Conservation (phyloP, 1,284 basidiomycete genomes). For the Apiotrichum veenhuisii region DNA sequence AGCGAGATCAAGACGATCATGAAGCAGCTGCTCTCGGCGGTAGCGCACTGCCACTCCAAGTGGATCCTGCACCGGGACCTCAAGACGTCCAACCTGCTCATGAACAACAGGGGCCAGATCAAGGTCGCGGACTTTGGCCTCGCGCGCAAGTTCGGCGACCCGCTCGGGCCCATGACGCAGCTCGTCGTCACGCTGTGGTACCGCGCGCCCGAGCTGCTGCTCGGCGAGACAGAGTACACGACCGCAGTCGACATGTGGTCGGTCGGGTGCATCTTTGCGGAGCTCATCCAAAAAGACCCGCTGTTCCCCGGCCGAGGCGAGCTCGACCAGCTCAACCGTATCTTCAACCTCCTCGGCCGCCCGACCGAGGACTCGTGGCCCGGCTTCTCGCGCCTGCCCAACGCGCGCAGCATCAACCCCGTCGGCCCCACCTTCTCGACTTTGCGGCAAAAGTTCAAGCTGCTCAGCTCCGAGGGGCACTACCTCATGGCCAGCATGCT, state of each 20-base stretch:
- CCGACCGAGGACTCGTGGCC: slow-evolving; percentile 86
- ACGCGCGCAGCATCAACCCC: slow-evolving; percentile 72
- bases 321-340: slow-evolving; percentile 75
- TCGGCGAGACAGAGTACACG: slow-evolving; percentile 88
- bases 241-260: slow-evolving; percentile 61
- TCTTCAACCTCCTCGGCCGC: slow-evolving; percentile 86
- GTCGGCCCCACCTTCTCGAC: slow-evolving; percentile 60
- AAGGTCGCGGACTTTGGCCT: slow-evolving; percentile 99
- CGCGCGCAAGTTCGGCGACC: slow-evolving; percentile 91
- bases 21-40: slow-evolving; percentile 88
- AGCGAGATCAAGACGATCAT: slow-evolving; percentile 98
- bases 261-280: slow-evolving; percentile 74
- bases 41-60: slow-evolving; percentile 84
- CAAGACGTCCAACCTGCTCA: slow-evolving; percentile 94
- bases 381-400: slow-evolving; percentile 69
- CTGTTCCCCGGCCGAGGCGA: slow-evolving; percentile 95
- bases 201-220: slow-evolving; percentile 89
- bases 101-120: slow-evolving; percentile 98
- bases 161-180: slow-evolving; percentile 91
- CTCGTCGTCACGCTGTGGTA: slow-evolving; percentile 99
- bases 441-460: slow-evolving; percentile 61
- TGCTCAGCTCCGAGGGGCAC: slow-evolving; percentile 75
- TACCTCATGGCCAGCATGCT: slow-evolving; percentile 79
- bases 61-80: slow-evolving; percentile 98
- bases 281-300: slow-evolving; percentile 87